Conservation (phyloP, 225 moss, liverwort and hornwort species). For the Asterella californica region DNA sequence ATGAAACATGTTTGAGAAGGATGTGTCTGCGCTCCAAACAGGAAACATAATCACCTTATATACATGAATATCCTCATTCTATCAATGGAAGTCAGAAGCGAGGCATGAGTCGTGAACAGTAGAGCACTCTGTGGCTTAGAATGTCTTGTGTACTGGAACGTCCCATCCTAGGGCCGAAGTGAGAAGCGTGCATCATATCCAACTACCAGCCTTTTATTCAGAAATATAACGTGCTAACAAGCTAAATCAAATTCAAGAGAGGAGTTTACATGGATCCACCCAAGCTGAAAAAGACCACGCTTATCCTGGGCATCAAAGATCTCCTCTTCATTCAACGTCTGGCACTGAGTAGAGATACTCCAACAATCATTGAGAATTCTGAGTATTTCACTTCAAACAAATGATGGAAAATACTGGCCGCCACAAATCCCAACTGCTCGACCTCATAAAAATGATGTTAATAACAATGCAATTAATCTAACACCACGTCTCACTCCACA, state of each 20-base stretch:
- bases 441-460: background rate
- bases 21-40: conserved; percentile 72
- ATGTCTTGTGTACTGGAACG: background rate
- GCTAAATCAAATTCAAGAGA: background rate
- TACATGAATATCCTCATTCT: background rate
- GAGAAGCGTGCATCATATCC: no score
- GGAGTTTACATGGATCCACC: conserved; percentile 94
- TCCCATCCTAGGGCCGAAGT: background rate
- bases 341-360: conserved; percentile 54
- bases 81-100: background rate
- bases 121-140: background rate
- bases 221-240: no score
- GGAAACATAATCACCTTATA: background rate
- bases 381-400: background rate
- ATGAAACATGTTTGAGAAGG: conserved; percentile 98
- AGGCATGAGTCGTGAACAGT: background rate
- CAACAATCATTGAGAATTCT: background rate
- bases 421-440: background rate
- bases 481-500: background rate
- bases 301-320: conserved; percentile 95
- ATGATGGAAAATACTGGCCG: no score
- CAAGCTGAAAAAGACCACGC: conserved; percentile 92
- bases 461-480: background rate
- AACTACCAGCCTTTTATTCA: no score
- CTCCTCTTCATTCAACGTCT: conserved; percentile 95